A percentile compares a stretch with the other conserved stretches of the same genome.
phyloP scores from a whole-genome alignment of 1,139 yeast genomes.

The Nakaseomyces glabratus region DNA sequence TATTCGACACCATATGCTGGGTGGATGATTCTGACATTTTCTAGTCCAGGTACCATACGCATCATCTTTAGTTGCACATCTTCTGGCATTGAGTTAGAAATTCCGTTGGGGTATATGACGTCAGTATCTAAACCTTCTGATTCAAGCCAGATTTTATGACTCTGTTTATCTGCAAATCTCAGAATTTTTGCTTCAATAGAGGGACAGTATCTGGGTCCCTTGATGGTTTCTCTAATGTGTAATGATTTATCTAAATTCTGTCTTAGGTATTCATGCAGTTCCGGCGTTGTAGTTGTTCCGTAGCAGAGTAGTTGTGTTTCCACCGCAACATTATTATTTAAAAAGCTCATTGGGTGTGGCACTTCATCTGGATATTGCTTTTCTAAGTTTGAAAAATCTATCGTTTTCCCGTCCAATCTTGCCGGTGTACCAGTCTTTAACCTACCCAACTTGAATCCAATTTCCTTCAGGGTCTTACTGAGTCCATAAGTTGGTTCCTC shows the following conservation, averaged over 20 bases:
- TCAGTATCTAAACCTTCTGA: slow-evolving; percentile 90
- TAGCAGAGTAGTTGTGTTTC: slow-evolving; percentile 61
- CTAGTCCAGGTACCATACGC: slow-evolving; percentile 77
- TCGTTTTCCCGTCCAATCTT: slow-evolving; percentile 61
- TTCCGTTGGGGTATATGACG: slow-evolving; percentile 90
- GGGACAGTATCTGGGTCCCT: slow-evolving; percentile 97
- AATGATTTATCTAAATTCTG: slow-evolving; percentile 71
- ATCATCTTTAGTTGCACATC: slow-evolving; percentile 77
- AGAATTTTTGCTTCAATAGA: slow-evolving; percentile 86
- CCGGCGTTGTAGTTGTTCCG: slow-evolving; percentile 69
- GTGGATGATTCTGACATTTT: slow-evolving; percentile 74
- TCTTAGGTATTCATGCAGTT: slow-evolving; percentile 60
- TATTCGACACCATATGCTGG: slow-evolving; percentile 99
- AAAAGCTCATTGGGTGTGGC: slow-evolving; percentile 80
- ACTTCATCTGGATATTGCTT: slow-evolving; percentile 75
- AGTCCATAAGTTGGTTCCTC: slow-evolving; percentile 89
- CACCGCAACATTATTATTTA: slow-evolving; percentile 58
- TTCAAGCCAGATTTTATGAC: slow-evolving; percentile 88
- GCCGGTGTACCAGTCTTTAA: slow-evolving; percentile 98
- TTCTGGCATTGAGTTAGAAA: slow-evolving; percentile 92
- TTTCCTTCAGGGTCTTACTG: slow-evolving; percentile 61
- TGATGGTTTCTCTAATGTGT: slow-evolving; percentile 88
- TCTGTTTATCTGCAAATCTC: slow-evolving; percentile 64
- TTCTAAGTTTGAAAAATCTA: slow-evolving; percentile 51
- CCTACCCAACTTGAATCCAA: slow-evolving; percentile 81